Base-by-base conservation (phyloP, 1,284 basidiomycete genomes). In the Pyrrhoderma lamaoense region DNA sequence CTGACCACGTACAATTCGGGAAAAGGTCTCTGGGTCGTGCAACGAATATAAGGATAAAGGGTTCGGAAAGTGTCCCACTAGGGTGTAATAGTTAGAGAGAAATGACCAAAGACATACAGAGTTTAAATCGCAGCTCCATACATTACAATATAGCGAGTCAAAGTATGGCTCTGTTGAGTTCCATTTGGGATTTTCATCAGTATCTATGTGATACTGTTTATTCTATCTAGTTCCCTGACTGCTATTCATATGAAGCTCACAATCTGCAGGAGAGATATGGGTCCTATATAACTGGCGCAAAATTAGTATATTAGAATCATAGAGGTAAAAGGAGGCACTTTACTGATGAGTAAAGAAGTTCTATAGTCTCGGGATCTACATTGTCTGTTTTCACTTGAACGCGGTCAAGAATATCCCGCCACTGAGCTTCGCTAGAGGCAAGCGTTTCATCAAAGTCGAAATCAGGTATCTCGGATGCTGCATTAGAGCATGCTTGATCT, bases 101-200 rank as follows among this genome's bases (percentile, higher is more conserved):
- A 0, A 21, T 23, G 9, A 31, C n/a, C 21, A 36, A 43, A 36
- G 19, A 47, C 47, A 25, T n/a, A 52, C 37, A 16, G 11, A 11
- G 27, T 31, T 5, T 5, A 11, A 5, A 11, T 31, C 5, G 27
- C 11, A 11, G 11, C 11, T 5, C 60, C 73, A 22, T 54, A 80
- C 79, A 55, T 82, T 84, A 63, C 82, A 85, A 58, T 82, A 86
- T 52, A 81, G 75, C 0, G 80, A 82, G 57, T 85, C 81, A 53
- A 72, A 84, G 56, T 82, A 82, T 1, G 81, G 81, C 57, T 82
- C 80, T 0, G 70, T 73, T 0, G 81, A 82, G 42, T 73, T 73
- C 78, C 80, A 84, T 34, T 72, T 70, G 0, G 81, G 80, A 57
- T 84, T 85, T 62, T 85, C 82, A n/a, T 76, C 80, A 1, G 79